A percentile compares a stretch with the other conserved stretches of the same genome.
Conservation (phyloP, 1,139 yeast genomes). For the Trichomonascaceae sp. region DNA sequence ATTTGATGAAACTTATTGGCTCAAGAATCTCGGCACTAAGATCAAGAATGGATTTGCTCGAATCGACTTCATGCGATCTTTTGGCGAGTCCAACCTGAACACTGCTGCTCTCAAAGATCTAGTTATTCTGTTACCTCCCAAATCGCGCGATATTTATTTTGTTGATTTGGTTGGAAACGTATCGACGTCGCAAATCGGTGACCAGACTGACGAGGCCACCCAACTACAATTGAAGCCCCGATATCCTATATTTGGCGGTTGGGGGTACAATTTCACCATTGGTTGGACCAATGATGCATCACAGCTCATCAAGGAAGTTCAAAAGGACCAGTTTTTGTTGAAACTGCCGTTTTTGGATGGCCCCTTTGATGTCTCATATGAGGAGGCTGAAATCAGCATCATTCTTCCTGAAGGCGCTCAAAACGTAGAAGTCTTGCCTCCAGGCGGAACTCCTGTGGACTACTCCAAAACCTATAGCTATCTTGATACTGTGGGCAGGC, state of each 20-base stretch:
- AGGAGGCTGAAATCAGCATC: constrained; percentile 52
- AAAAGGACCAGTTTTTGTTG: constrained; percentile 52
- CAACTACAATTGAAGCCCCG: constrained; percentile 67
- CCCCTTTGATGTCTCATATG: constrained; percentile 59
- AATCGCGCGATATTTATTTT: constrained; percentile 59
- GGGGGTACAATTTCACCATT: constrained; percentile 92
- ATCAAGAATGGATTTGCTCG: constrained; percentile 63
- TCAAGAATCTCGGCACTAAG: constrained; percentile 69
- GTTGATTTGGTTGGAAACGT: constrained; percentile 93
- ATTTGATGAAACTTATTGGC: constrained; percentile 78
- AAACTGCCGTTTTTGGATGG: constrained; percentile 72
- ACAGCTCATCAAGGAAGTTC: constrained; percentile 42
- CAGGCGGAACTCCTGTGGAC: constrained; percentile 37
- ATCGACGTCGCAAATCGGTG: constrained; percentile 57
- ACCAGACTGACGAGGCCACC: constrained; percentile 29
- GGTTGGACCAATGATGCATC: constrained; percentile 74
- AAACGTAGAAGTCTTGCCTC: constrained; percentile 52
- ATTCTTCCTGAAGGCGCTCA: constrained; percentile 87
- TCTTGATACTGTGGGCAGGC: constrained; percentile 80
- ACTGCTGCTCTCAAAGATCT: constrained; percentile 34
- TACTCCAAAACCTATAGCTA: constrained; percentile 45
- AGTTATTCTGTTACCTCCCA: constrained; percentile 50
- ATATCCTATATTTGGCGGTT: constrained; percentile 89
- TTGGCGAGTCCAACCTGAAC: constrained; percentile 24
- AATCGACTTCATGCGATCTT: constrained; percentile 59